Evolutionary conservation across 495 filamentous ascomycete species (phyloP).

Genomic region (Penicillium crystallinum): DNA sequence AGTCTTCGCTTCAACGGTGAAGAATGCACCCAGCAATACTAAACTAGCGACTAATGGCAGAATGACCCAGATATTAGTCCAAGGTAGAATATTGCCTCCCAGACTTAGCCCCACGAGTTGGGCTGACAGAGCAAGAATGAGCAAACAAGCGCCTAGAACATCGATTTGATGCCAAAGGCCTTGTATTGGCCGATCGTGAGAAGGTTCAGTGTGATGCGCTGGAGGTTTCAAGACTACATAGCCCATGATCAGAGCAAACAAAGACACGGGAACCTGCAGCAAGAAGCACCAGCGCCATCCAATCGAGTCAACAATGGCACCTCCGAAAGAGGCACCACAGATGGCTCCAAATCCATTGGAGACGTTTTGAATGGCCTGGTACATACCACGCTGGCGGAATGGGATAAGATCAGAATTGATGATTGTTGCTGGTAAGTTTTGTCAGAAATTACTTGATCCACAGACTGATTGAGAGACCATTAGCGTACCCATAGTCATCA

Average conservation of each 20-base stretch:
- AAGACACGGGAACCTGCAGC: constrained; percentile 46
- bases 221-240: constrained; percentile 49
- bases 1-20: constrained; percentile 52
- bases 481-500: constrained; percentile 56
- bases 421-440: constrained; percentile 46
- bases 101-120: constrained; percentile 57
- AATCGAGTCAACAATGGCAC: constrained; percentile 58
- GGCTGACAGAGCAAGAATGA: constrained; percentile 53
- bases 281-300: constrained; percentile 61
- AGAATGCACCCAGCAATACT: constrained; percentile 43
- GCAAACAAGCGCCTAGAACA: constrained; percentile 46
- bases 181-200: constrained; percentile 15
- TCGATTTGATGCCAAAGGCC: constrained; percentile 54
- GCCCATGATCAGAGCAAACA: constrained; percentile 49
- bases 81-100: constrained; percentile 58
- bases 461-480: neutral
- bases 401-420: constrained; percentile 64
- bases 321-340: constrained; percentile 61
- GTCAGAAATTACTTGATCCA: neutral
- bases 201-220: constrained; percentile 11
- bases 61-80: constrained; percentile 54
- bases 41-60: constrained; percentile 46
- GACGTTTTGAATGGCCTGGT: constrained; percentile 58
- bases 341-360: constrained; percentile 61
- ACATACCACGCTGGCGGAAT: constrained; percentile 58